These are phyloP conservation scores for Tuber melanosporum DNA, from an alignment of 495 filamentous ascomycete species.

Conservation along the genomic window DNA sequence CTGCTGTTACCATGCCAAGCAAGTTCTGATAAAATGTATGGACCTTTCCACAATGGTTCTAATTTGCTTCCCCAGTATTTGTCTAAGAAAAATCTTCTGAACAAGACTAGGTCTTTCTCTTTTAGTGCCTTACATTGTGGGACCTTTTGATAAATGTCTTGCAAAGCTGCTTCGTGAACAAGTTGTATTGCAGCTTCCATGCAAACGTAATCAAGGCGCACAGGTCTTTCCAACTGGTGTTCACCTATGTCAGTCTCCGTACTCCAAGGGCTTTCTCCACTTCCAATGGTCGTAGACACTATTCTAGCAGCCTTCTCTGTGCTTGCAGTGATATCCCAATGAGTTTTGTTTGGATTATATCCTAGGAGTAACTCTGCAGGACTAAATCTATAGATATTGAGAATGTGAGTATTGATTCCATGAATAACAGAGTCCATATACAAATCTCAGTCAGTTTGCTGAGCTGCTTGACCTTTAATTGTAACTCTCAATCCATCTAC, in stretches of 20 bases:
- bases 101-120: constrained; percentile 2
- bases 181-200: not conserved
- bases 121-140: not conserved
- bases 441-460: not conserved
- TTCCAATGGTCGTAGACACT: too few species aligned
- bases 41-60: constrained; percentile 8
- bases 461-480: not conserved
- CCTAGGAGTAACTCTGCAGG: not conserved
- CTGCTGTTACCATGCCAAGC: too few species aligned
- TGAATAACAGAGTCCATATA: too few species aligned
- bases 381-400: not conserved
- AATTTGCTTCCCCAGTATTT: not conserved
- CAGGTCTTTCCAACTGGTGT: not conserved
- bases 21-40: too few species aligned
- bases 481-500: not conserved
- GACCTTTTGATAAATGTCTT: not conserved
- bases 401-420: too few species aligned
- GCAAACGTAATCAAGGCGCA: not conserved
- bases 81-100: constrained; percentile 11
- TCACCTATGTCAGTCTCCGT: not conserved
- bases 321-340: not conserved
- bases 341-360: not conserved
- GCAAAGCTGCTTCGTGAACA: not conserved
- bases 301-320: too few species aligned
- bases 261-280: not conserved